Conservation (phyloP, 345 rosid species). For the Dovyalis caffra region DNA sequence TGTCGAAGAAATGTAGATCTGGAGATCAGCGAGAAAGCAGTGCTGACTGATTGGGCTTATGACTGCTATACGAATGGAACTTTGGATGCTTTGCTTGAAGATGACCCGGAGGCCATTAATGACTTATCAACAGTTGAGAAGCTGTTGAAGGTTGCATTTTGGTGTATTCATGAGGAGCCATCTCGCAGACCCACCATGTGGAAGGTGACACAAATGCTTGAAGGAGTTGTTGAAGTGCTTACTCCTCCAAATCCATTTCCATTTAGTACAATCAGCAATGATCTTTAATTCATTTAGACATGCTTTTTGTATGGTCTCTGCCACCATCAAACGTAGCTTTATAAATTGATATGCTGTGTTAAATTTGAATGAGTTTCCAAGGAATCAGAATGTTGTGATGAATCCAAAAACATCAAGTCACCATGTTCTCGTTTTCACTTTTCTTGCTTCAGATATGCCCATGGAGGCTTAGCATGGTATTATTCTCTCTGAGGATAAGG, state of each 20-base stretch:
- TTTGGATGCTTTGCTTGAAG: not conserved
- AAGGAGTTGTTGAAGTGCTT: not conserved
- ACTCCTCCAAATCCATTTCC: not conserved
- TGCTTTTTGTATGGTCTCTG: too few relatives aligned
- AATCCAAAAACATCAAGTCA: too few relatives aligned
- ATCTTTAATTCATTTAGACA: not conserved
- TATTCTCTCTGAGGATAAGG: too few relatives aligned
- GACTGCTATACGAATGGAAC: not conserved
- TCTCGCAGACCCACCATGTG: slow-evolving; percentile 11
- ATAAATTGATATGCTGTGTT: too few relatives aligned
- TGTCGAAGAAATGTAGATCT: slow-evolving; percentile 1
- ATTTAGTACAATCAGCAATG: not conserved
- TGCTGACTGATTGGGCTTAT: slow-evolving; percentile 20
- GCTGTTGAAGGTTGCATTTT: slow-evolving; percentile 8
- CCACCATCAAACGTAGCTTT: too few relatives aligned
- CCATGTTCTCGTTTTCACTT: too few relatives aligned
- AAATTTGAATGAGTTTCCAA: too few relatives aligned
- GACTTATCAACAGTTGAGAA: not conserved
- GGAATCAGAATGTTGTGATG: too few relatives aligned
- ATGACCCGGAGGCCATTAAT: not conserved
- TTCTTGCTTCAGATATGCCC: too few relatives aligned
- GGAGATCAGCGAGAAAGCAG: not conserved
- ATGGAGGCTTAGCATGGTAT: too few relatives aligned
- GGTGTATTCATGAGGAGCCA: slow-evolving; percentile 27
- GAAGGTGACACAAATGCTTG: slow-evolving; percentile 11